Base-by-base conservation (phyloP, 2,329 filamentous ascomycete species). In the Trichoderma cornu-damae region DNA sequence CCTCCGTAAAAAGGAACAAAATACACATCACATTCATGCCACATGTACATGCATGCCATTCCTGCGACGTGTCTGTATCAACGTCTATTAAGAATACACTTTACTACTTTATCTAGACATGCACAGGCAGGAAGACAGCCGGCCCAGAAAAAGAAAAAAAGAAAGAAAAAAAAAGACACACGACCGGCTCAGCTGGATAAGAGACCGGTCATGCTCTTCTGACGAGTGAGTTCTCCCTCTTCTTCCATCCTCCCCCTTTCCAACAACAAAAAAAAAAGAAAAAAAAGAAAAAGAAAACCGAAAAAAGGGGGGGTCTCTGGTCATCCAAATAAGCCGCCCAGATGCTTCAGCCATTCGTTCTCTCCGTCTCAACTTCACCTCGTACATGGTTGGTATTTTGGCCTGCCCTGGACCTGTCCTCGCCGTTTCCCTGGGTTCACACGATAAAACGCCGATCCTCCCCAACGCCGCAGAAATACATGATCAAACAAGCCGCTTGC, bases 11-110 rank as follows among this genome's bases (percentile, higher is more conserved):
- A 1, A 46, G 0, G 3, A 46, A 18, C 28, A 4, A 46, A 14
- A n/a, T n/a, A n/a, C n/a, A n/a, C 34, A 14, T 40, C 48, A 51
- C 24, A 14, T 3, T n/a, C 16, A 20, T 35, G 18, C 22, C 18
- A 6, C 3, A 8, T n/a, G n/a, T n/a, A 3, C 9, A 30, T 22
- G n/a, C 22, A 18, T 16, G 2, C 6, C 12, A 6, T 4, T 52
- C n/a, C n/a, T n/a, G n/a, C n/a, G n/a, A n/a, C 26, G 37, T 42
- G 56, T 43, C 44, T 40, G 49, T 65, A 64, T 68, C 68, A 68
- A 65, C 67, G 64, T 75, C 71, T 75, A 74, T 73, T 74, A 74
- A 34, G 64, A 73, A 68, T 73, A 75, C 72, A 75, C 63, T 68
- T 68, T 65, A 61, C 63, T 50, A 60, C 49, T 60, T 64, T 59